Evolutionary conservation across 1,139 yeast species (phyloP), one percentile per base, ranked within the genome.

Genomic region (Pichia terricola): DNA sequence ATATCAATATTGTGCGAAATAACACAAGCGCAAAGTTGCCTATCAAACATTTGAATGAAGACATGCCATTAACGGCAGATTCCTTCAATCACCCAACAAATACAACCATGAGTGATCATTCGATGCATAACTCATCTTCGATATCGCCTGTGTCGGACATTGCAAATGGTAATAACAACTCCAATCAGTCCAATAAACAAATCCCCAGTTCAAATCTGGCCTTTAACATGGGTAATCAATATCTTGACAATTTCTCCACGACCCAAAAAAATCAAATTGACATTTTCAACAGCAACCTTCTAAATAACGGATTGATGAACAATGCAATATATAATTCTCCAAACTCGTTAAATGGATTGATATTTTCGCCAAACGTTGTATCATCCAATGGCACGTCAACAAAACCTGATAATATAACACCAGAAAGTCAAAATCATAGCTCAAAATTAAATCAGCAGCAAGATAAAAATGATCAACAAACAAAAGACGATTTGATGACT

Each of bases 1-100:
- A 63, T 46, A 63, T 63, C 45, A 63, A 63, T 45, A 61, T 63
- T 51, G 53, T 70, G 55, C 51, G 55, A 57, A 55, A 62, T 51
- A 63, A 63, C 48, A 62, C 64, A 7, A 55, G 56, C 40, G 56
- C 58, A 1, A 59, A 58, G 41, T 43, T 61, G n/a, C 66, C 66
- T 1, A 39, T 58, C 4, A n/a, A 35, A 16, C 26, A 30, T 30
- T 6, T 6, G 9, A 22, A 9, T 8, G 30, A 28, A 28, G 27
- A 28, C 8, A 28, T n/a, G n/a, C n/a, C n/a, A n/a, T n/a, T n/a
- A n/a, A n/a, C n/a, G n/a, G n/a, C 10, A 26, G n/a, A n/a, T n/a
- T n/a, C n/a, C n/a, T n/a, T n/a, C n/a, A n/a, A n/a, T n/a, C n/a
- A n/a, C n/a, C n/a, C n/a, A n/a, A n/a, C n/a, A n/a, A n/a, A n/a